Percentiles rank a stretch among this genome's conserved stretches.
Evolutionary conservation across 106 monocot species (phyloP).

Genomic region (Platanthera zijinensis): DNA sequence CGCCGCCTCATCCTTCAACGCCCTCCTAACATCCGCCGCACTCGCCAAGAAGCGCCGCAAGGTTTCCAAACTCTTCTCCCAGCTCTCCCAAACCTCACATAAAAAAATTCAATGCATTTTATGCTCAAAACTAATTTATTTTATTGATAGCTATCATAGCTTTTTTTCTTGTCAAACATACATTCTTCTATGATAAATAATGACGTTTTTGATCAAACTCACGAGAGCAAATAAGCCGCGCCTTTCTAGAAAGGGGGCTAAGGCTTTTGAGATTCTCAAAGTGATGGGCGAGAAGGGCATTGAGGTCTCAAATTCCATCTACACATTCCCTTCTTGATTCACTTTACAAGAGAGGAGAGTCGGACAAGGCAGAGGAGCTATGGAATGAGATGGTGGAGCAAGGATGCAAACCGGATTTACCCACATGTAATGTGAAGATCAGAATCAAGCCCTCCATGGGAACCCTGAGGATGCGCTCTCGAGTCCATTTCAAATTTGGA

Average conservation of each 20-base stretch:
- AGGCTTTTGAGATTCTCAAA: constrained; percentile 16
- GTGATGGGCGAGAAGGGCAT: constrained; percentile 34
- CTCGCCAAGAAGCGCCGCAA: constrained; percentile 18
- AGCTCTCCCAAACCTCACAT: no score
- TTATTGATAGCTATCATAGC: no score
- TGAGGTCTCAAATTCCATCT: constrained; percentile 11
- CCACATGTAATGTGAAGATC: constrained; percentile 47
- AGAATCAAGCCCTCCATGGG: constrained; percentile 35
- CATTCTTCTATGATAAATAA: no score
- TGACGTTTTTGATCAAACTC: no score
- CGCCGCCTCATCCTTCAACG: constrained; percentile 6
- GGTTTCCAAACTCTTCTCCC: constrained; percentile 22
- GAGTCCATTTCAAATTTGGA: constrained; percentile 47
- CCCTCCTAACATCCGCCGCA: background rate
- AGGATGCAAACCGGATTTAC: constrained; percentile 42
- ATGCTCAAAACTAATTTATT: no score
- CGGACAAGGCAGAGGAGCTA: constrained; percentile 39
- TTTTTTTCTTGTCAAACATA: no score
- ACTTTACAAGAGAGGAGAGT: constrained; percentile 35
- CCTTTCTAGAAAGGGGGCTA: background rate
- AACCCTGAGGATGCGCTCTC: constrained; percentile 29
- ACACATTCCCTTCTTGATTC: constrained; percentile 38
- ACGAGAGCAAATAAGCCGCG: no score
- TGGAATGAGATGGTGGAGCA: constrained; percentile 66
- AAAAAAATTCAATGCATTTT: no score